A percentile compares a stretch with the other conserved stretches of the same genome.
These are phyloP conservation scores for Sextonia rubra DNA, from an alignment of 164 flowering plant species.

Conservation along the genomic window DNA sequence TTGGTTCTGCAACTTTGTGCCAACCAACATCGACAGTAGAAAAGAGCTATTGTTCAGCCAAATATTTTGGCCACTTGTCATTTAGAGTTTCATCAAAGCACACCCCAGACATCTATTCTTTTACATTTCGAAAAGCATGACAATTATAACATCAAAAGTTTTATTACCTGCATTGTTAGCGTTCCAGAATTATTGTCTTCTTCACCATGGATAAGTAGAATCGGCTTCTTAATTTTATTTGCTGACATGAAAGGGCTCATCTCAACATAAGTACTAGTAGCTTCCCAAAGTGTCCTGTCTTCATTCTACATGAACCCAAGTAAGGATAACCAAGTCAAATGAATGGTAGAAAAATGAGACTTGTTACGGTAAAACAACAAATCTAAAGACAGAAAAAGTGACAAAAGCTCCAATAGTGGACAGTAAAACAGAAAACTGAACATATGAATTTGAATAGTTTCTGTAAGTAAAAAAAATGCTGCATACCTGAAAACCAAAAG, in stretches of 20 bases:
- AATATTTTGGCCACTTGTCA: background rate
- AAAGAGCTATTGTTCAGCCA: background rate
- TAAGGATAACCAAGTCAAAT: background rate
- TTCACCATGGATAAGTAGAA: slow-evolving; percentile 94
- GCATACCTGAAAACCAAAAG: slow-evolving; percentile 95
- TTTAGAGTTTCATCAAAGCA: background rate
- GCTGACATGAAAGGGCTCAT: slow-evolving; percentile 99
- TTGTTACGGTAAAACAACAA: background rate
- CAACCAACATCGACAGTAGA: background rate
- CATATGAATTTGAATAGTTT: background rate
- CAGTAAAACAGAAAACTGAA: too few species aligned
- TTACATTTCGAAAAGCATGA: background rate
- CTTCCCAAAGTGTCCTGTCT: slow-evolving; percentile 98
- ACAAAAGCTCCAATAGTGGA: slow-evolving; percentile 5
- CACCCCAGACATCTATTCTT: background rate
- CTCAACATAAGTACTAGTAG: slow-evolving; percentile 74
- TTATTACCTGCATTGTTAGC: slow-evolving; percentile 89
- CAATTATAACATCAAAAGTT: background rate
- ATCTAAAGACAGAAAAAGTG: background rate
- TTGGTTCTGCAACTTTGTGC: background rate
- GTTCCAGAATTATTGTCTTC: slow-evolving; percentile 98
- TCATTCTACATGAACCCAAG: slow-evolving; percentile 56
- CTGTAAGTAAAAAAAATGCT: background rate
- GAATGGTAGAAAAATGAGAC: background rate
- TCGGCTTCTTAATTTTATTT: slow-evolving; percentile 88